Percentiles rank a stretch among this genome's conserved stretches.
These are phyloP conservation scores for Leccinum huronense DNA, from an alignment of 1,284 basidiomycete genomes.

Conservation along the genomic window DNA sequence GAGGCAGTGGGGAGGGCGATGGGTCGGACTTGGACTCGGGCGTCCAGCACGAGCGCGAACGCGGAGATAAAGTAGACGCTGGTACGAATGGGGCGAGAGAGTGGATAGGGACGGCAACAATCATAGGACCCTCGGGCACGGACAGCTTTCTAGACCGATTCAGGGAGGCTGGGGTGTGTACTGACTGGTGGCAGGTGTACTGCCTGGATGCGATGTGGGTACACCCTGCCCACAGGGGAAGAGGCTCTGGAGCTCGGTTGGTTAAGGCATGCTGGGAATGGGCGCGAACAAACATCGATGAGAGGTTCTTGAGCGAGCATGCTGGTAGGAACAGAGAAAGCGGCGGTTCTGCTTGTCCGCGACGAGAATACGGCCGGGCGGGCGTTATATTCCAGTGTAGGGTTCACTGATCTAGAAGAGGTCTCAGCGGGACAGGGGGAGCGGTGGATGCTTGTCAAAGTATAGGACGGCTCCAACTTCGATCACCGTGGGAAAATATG, in stretches of 20 bases:
- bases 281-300: conserved; percentile 23
- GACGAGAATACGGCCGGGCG: conserved; percentile 20
- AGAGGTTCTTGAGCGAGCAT: conserved; percentile 4
- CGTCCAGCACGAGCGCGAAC: not conserved
- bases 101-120: conserved; percentile 36
- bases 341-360: conserved; percentile 20
- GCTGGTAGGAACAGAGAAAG: conserved; percentile 16
- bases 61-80: not conserved
- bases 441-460: conserved; percentile 25
- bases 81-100: conserved; percentile 5
- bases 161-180: conserved; percentile 15
- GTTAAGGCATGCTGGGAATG: conserved; percentile 25
- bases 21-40: not conserved
- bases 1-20: not conserved
- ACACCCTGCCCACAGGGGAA: conserved; percentile 35
- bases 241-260: conserved; percentile 27
- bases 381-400: conserved; percentile 24
- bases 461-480: conserved; percentile 9
- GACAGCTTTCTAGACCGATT: conserved; percentile 16
- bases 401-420: conserved; percentile 22
- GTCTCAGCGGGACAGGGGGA: conserved; percentile 18
- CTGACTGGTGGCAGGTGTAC: conserved; percentile 26
- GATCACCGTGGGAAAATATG: no score
- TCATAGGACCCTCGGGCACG: conserved; percentile 23
- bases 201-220: conserved; percentile 40